These are phyloP conservation scores for Leccinum arenicola DNA, from an alignment of 768 basidiomycete genomes.

Conservation along the genomic window DNA sequence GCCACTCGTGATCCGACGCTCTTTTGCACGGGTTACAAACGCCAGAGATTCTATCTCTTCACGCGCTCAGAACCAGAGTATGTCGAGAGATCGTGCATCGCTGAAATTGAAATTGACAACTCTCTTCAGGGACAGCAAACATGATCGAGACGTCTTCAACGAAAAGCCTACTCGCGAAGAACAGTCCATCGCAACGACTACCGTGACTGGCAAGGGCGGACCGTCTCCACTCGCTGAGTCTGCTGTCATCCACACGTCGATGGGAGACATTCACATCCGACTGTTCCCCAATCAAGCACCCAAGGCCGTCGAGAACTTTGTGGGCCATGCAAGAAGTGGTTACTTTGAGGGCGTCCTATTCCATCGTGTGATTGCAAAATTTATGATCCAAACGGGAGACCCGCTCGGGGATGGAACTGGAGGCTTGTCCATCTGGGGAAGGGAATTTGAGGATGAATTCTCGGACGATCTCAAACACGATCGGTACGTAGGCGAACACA, in stretches of 20 bases:
- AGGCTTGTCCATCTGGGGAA: constrained; percentile 86
- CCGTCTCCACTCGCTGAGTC: constrained; percentile 73
- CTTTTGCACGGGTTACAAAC: constrained; percentile 91
- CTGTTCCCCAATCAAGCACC: constrained; percentile 91
- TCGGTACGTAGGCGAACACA: constrained; percentile 46
- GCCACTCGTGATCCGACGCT: constrained; percentile 85
- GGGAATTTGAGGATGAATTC: constrained; percentile 93
- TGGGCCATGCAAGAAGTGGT: constrained; percentile 83
- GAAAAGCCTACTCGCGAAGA: constrained; percentile 97
- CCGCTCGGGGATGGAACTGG: constrained; percentile 95
- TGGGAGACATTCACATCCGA: constrained; percentile 89
- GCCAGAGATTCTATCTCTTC: constrained; percentile 92
- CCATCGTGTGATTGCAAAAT: constrained; percentile 97
- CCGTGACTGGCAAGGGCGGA: constrained; percentile 45
- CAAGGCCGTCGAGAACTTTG: constrained; percentile 97
- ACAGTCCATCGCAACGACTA: constrained; percentile 75
- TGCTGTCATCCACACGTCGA: constrained; percentile 91
- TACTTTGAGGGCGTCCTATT: constrained; percentile 94
- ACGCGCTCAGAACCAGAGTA: constrained; percentile 89
- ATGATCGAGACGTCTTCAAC: constrained; percentile 97
- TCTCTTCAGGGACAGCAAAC: constrained; percentile 69
- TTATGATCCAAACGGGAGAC: constrained; percentile 97
- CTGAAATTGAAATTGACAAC: neutral
- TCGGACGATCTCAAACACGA: constrained; percentile 87
- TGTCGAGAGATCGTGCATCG: constrained; percentile 29